Evolutionary conservation across 805 yeast species (phyloP).

Genomic region (Kuraishia ogatae): DNA sequence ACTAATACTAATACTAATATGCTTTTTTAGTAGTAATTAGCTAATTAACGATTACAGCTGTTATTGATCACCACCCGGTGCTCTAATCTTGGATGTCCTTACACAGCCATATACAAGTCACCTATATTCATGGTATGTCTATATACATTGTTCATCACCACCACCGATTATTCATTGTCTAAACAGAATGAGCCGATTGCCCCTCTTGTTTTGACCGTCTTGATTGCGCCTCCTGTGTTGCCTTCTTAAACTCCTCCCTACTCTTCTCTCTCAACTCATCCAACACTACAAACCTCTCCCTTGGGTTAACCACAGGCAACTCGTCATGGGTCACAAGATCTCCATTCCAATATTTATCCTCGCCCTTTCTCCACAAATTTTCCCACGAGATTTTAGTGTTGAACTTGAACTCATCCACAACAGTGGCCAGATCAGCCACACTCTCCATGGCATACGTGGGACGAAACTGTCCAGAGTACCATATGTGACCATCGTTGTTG

Average conservation of each 20-base stretch:
- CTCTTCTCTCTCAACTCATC: slow-evolving; percentile 42
- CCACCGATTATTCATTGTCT: no score
- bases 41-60: no score
- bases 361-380: slow-evolving; percentile 81
- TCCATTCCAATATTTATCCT: slow-evolving; percentile 58
- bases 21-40: no score
- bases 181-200: no score
- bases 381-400: slow-evolving; percentile 68
- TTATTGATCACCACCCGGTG: no score
- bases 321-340: slow-evolving; percentile 52
- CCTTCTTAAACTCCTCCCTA: slow-evolving; percentile 11
- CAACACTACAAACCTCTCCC: slow-evolving; percentile 59
- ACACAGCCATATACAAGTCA: no score
- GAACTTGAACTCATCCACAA: slow-evolving; percentile 53
- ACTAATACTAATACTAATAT: no score
- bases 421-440: slow-evolving; percentile 70
- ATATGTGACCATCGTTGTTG: slow-evolving; percentile 68
- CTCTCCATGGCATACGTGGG: slow-evolving; percentile 90
- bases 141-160: no score
- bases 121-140: no score
- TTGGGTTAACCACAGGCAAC: slow-evolving; percentile 45
- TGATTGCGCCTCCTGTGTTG: background rate
- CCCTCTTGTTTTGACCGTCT: no score
- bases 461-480: slow-evolving; percentile 83
- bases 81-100: no score